Base-by-base conservation (phyloP, 2,329 filamentous ascomycete genomes). In the Ophiostoma sp. region DNA sequence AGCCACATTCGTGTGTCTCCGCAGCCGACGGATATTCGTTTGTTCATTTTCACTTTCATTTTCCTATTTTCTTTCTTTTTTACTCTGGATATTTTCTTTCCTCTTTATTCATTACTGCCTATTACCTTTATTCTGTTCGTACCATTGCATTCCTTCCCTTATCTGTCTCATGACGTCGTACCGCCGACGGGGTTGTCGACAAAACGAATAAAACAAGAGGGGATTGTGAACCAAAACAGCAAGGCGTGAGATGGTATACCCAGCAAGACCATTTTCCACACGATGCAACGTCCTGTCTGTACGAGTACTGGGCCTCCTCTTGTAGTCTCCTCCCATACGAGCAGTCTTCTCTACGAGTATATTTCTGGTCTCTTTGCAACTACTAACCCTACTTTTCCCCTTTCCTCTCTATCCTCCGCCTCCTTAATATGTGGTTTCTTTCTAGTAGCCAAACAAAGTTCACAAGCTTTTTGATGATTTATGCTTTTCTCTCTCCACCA, bases 401-500 rank as follows among this genome's bases (percentile, higher is more conserved):
- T 11, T 5, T 5, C 4, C 27, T 38, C 55, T 18, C 27, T 60
- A n/a, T 38, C 27, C 9, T 27, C 49, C 49, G 27, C 27, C n/a
- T 52, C 16, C n/a, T 60, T 60, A 60, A 60, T 60, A 7, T 44
- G 42, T 27, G 27, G 27, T 27, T 27, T 9, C 8, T 8, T 18
- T 7, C 16, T 6, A 58, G 27, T 36, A n/a, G 36, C 2, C 45
- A 49, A 36, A 27, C 45, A 49, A 36, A 27, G 47, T n/a, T 18
- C 52, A 58, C 52, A 58, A 58, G 52, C 52, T 58, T 58, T 58
- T 36, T 12, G 9, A 18, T 2, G 12, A 16, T n/a, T 63, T 64
- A 64, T 44, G 38, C 60, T 44, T 64, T 40, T 44, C 38, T 44
- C 60, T n/a, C 60, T 41, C 38, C 60, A 64, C 60, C 60, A 64